Evolutionary conservation across 352 stramenopile species (phyloP).

Genomic region (Pythium aristosporum): DNA sequence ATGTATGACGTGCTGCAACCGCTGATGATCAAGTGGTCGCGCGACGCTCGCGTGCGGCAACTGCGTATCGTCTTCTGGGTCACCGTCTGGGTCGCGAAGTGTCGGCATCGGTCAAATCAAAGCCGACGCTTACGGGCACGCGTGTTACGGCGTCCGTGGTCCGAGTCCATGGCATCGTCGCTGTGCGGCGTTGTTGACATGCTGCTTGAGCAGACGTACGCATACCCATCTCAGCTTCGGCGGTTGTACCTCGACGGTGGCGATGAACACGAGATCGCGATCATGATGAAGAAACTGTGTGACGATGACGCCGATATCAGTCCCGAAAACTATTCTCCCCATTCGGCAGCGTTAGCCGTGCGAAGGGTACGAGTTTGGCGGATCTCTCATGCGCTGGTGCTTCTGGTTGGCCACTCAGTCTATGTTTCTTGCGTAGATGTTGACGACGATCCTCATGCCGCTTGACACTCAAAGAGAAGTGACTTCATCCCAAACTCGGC

Average conservation of each 20-base stretch:
- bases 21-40: background rate
- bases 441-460: background rate
- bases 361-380: background rate
- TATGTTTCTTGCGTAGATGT: background rate
- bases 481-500: background rate
- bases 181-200: conserved; percentile 9
- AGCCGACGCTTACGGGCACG: background rate
- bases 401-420: background rate
- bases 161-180: background rate
- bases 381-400: background rate
- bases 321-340: conserved; percentile 6
- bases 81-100: conserved; percentile 2
- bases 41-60: background rate
- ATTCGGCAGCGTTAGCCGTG: conserved; percentile 18
- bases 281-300: conserved; percentile 11
- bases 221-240: conserved; percentile 1
- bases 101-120: background rate
- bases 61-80: background rate
- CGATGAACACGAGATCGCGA: conserved; percentile 7
- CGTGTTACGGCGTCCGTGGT: background rate
- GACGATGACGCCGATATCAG: background rate
- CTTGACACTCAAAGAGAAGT: background rate
- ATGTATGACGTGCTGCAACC: conserved; percentile 2
- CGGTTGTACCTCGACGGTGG: conserved; percentile 16
- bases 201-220: conserved; percentile 18